Evolutionary conservation across 441 rosid species (phyloP).

Genomic region (Rhodomyrtus psidioides): DNA sequence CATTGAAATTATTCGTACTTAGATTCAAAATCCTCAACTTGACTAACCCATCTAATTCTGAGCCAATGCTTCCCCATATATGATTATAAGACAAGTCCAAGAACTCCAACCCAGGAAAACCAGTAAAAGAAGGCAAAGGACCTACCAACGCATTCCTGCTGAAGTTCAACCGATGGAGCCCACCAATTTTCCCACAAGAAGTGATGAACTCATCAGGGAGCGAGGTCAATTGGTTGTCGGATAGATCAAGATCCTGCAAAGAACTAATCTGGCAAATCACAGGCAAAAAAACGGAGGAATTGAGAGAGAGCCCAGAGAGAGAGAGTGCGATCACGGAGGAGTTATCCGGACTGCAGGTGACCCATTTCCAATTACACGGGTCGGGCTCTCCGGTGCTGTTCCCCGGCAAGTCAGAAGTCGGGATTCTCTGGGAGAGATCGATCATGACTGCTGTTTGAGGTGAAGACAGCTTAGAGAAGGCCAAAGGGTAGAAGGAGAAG

Average conservation of each 20-base stretch:
- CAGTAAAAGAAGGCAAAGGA: conserved; percentile 37
- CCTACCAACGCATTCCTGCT: conserved; percentile 31
- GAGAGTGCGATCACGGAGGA: conserved; percentile 29
- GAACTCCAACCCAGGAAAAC: conserved; percentile 36
- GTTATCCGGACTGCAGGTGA: conserved; percentile 25
- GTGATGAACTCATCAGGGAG: conserved; percentile 37
- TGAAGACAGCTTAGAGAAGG: conserved; percentile 21
- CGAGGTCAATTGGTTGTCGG: conserved; percentile 33
- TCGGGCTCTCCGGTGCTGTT: conserved; percentile 15
- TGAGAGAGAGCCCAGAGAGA: conserved; percentile 30
- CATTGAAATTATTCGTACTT: conserved; percentile 19
- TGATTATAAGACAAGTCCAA: conserved; percentile 48
- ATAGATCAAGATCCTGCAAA: conserved; percentile 44
- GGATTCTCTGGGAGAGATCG: conserved; percentile 18
- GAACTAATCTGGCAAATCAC: conserved; percentile 42
- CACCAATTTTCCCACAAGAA: conserved; percentile 30
- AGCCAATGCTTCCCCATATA: conserved; percentile 23
- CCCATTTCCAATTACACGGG: conserved; percentile 58
- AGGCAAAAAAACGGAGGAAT: conserved; percentile 30
- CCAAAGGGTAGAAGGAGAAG: conserved; percentile 7
- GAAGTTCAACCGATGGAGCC: conserved; percentile 41
- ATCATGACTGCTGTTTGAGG: conserved; percentile 38
- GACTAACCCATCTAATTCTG: conserved; percentile 39
- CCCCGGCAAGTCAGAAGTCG: conserved; percentile 23
- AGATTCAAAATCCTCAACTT: conserved; percentile 43